Conservation (phyloP, 345 rosid species). For the Salix udensis region DNA sequence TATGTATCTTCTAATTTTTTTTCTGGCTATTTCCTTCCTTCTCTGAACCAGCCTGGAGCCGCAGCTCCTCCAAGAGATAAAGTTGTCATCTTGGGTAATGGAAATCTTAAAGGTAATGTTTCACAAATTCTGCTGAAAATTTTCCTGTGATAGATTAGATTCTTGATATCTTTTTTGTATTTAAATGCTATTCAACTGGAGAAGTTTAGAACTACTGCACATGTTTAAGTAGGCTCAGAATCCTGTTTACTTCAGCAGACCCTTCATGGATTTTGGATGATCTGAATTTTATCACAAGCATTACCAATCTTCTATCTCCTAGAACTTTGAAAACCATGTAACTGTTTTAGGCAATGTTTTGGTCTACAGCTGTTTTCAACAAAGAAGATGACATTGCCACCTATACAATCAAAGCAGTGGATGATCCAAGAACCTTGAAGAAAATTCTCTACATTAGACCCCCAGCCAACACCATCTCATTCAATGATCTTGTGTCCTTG, state of each 20-base stretch:
- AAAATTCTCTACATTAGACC: constrained; percentile 54
- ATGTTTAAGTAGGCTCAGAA: not conserved
- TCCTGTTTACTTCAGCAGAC: not conserved
- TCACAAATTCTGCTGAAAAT: not conserved
- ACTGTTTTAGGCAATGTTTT: not conserved
- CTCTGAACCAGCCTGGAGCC: constrained; percentile 44
- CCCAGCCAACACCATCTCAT: constrained; percentile 47
- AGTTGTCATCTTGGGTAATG: constrained; percentile 51
- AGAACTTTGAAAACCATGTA: not conserved
- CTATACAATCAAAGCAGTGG: constrained; percentile 51
- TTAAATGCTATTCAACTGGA: no score
- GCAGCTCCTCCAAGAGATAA: constrained; percentile 61
- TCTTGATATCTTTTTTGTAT: not conserved
- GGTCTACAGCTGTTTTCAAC: constrained; percentile 45
- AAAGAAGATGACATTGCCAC: constrained; percentile 53
- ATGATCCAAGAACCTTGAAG: constrained; percentile 62
- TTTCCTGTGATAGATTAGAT: not conserved
- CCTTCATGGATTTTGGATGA: not conserved
- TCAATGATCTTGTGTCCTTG: constrained; percentile 51
- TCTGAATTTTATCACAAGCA: no score
- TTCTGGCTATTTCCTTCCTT: constrained; percentile 46
- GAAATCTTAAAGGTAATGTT: constrained; percentile 45
- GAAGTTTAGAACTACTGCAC: no score
- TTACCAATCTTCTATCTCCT: not conserved
- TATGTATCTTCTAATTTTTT: constrained; percentile 44